Base-by-base conservation (phyloP, 2,329 filamentous ascomycete species). In the Berkeleyomyces rouxiae region DNA sequence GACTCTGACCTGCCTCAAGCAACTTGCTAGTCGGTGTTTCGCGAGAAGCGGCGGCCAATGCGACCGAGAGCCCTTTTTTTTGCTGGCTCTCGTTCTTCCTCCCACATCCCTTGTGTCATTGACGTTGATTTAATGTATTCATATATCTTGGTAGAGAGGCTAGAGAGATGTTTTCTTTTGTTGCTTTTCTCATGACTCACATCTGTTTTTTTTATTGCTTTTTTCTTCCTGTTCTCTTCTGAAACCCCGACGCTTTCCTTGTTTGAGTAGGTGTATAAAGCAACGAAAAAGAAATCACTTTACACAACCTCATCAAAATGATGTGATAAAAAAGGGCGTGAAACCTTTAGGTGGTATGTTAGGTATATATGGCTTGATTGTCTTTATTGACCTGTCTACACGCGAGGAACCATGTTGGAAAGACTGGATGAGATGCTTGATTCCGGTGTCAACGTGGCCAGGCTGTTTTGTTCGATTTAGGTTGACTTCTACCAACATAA, bases 111-210 rank as follows among this genome's bases (percentile, higher is more conserved):
- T 53, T 37, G 23, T 36, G n/a, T 46, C 44, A 60, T 23, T 40
- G 46, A 47, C 42, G 46, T 40, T 62, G 60, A 60, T 49, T 60
- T 64, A 62, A 64, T 64, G 63, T 64, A 64, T 64, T 64, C 60
- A 43, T 64, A 64, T 46, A 62, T 44, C 62, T 62, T 62, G 43
- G 51, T 55, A 42, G 57, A 58, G 51, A 64, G 58, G 51, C 59
- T 61, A 64, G 58, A 60, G 58, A 58, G 37, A 58, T 63, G 43
- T 61, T 61, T 61, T 16, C 51, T 62, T 62, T 36, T 53, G 23
- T 33, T 33, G n/a, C 61, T 37, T 58, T 44, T 31, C 51, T 37
- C 31, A 46, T 23, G 59, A n/a, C 11, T 61, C 16, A 36, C 42
- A 46, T 44, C 13, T 57, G 46, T 33, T 53, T 58, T 63, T 10